phyloP scores from a whole-genome alignment of 306 rosid species.

The Pyrus bretschneideri region DNA sequence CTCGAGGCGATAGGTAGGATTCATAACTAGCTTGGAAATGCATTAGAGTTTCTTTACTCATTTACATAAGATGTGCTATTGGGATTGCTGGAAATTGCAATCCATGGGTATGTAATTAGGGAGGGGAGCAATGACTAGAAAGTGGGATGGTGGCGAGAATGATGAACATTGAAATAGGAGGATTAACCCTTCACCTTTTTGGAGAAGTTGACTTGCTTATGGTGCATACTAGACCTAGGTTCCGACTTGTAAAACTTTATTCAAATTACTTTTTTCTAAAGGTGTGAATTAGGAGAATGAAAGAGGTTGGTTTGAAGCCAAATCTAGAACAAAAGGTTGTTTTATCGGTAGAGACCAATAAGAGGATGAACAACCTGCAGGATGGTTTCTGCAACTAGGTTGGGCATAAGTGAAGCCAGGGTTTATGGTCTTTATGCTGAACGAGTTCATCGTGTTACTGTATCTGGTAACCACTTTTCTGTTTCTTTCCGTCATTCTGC shows the following conservation, averaged over 20 bases:
- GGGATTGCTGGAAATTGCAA: not conserved
- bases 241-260: too few species aligned
- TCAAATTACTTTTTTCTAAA: not conserved
- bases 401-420: not conserved
- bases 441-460: not conserved
- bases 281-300: not conserved
- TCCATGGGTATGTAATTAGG: not conserved
- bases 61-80: not conserved
- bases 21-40: slow-evolving; percentile 1
- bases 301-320: not conserved
- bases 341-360: not conserved
- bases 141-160: not conserved
- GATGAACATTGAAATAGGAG: not conserved
- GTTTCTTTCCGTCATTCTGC: not conserved
- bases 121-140: not conserved
- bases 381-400: not conserved
- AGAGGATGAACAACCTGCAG: not conserved
- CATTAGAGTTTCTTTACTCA: not conserved
- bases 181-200: not conserved
- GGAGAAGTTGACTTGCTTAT: not conserved
- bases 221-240: not conserved
- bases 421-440: not conserved
- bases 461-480: not conserved
- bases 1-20: slow-evolving; percentile 65
- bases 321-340: not conserved